A percentile compares a stretch with the other conserved stretches of the same genome.
Evolutionary conservation across 2,329 filamentous ascomycete genomes (phyloP).

Genomic region (Sporothrix mexicana): DNA sequence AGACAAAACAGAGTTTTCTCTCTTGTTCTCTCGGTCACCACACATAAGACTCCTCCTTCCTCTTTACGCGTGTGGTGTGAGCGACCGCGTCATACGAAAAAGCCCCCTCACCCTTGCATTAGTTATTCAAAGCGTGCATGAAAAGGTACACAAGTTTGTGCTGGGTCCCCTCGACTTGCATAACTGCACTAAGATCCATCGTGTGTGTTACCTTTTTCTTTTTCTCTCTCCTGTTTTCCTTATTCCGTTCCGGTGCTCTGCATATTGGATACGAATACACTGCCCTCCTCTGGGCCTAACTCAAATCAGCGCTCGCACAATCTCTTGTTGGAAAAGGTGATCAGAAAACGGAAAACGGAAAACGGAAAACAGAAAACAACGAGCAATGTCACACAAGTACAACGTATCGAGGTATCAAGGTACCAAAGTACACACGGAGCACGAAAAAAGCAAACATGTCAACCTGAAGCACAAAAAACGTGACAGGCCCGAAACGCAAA

Average conservation of each 20-base stretch:
- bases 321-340: neutral
- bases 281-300: constrained; percentile 1
- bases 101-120: constrained; percentile 35
- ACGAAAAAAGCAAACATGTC: neutral
- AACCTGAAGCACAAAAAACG: constrained; percentile 10
- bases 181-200: constrained; percentile 28
- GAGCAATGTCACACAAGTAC: neutral
- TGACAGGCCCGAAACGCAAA: constrained; percentile 14
- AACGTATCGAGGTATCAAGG: neutral
- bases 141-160: constrained; percentile 27
- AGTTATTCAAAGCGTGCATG: constrained; percentile 33
- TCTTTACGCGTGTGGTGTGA: constrained; percentile 23
- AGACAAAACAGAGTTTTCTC: constrained; percentile 4
- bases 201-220: constrained; percentile 15
- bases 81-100: constrained; percentile 29
- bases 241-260: neutral
- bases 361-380: too few species aligned
- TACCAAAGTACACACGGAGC: neutral
- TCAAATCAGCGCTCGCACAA: neutral
- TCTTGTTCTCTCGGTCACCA: too few species aligned
- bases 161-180: constrained; percentile 30
- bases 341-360: too few species aligned
- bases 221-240: neutral
- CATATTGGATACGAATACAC: constrained; percentile 20
- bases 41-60: neutral